A percentile compares a stretch with the other conserved stretches of the same genome.
Conservation (phyloP, 257 asterid genomes). For the Penstemon davidsonii region DNA sequence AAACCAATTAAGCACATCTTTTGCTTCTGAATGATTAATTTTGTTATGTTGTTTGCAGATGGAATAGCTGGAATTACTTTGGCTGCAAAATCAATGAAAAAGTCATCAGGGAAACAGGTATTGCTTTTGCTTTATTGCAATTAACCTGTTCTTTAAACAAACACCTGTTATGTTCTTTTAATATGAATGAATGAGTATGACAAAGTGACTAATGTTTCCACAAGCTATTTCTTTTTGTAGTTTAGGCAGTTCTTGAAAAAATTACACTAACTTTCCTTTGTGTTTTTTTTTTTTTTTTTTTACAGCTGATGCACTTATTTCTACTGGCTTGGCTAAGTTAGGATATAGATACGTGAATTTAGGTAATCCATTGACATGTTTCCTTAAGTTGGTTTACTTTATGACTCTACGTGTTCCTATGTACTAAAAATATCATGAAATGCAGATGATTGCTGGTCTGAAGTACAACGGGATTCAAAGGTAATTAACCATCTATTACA, state of each 20-base stretch:
- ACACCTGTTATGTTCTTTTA: background rate
- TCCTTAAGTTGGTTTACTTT: slow-evolving; percentile 10
- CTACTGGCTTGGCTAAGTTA: slow-evolving; percentile 83
- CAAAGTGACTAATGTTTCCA: background rate
- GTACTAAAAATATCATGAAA: slow-evolving; percentile 30
- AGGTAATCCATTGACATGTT: slow-evolving; percentile 45
- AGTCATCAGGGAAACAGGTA: slow-evolving; percentile 94
- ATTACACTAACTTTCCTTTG: slow-evolving; percentile 17
- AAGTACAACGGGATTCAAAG: slow-evolving; percentile 49
- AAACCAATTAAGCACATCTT: background rate
- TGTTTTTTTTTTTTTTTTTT: slow-evolving; percentile 26
- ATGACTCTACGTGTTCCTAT: slow-evolving; percentile 15
- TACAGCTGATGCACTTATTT: slow-evolving; percentile 86
- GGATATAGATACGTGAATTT: slow-evolving; percentile 80
- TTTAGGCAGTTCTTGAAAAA: background rate
- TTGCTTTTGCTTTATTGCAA: slow-evolving; percentile 13
- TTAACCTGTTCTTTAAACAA: background rate
- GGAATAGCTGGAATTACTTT: slow-evolving; percentile 96
- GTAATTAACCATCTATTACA: slow-evolving; percentile 41
- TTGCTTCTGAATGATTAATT: slow-evolving; percentile 20
- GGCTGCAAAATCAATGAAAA: slow-evolving; percentile 83
- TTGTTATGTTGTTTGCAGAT: slow-evolving; percentile 44
- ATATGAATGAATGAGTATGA: slow-evolving; percentile 14
- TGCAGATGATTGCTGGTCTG: slow-evolving; percentile 99
- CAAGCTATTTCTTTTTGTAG: background rate